Percentiles rank a stretch among this genome's conserved stretches.
Conservation (phyloP, 805 yeast genomes). For the Candida odintsovae region DNA sequence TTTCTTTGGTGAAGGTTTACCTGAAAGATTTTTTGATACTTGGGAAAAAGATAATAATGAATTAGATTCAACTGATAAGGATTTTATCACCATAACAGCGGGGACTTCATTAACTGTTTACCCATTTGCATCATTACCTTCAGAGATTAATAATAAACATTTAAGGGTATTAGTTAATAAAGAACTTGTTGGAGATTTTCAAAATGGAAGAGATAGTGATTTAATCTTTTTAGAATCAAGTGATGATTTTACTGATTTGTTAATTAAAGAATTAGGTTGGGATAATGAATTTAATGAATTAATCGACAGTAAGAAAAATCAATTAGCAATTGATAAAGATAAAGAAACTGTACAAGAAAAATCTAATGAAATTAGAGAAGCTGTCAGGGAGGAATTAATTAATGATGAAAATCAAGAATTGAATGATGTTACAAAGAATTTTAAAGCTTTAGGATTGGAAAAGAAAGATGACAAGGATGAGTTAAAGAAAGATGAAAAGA, state of each 20-base stretch:
- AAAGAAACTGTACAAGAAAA: conserved; percentile 16
- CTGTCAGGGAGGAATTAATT: conserved; percentile 21
- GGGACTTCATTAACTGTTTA: conserved; percentile 88
- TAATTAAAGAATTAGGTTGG: conserved; percentile 65
- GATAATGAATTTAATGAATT: conserved; percentile 42
- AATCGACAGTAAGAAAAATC: conserved; percentile 20
- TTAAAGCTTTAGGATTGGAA: conserved; percentile 3
- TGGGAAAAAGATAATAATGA: conserved; percentile 51
- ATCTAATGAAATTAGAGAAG: conserved; percentile 23
- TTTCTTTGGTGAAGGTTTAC: conserved; percentile 88
- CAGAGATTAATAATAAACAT: conserved; percentile 44
- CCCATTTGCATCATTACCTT: conserved; percentile 85
- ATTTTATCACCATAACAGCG: conserved; percentile 77
- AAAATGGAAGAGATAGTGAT: conserved; percentile 53
- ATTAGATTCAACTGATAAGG: conserved; percentile 24
- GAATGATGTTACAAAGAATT: not conserved
- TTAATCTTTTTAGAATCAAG: conserved; percentile 55
- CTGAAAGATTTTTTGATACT: conserved; percentile 55
- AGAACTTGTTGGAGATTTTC: conserved; percentile 74
- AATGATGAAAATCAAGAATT: conserved; percentile 1
- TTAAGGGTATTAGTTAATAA: conserved; percentile 66
- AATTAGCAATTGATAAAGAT: conserved; percentile 9
- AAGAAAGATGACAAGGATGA: not conserved
- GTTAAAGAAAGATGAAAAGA: not conserved
- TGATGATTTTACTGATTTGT: conserved; percentile 52